These are phyloP conservation scores for Telfairia occidentalis DNA, from an alignment of 331 rosid species.

Conservation along the genomic window DNA sequence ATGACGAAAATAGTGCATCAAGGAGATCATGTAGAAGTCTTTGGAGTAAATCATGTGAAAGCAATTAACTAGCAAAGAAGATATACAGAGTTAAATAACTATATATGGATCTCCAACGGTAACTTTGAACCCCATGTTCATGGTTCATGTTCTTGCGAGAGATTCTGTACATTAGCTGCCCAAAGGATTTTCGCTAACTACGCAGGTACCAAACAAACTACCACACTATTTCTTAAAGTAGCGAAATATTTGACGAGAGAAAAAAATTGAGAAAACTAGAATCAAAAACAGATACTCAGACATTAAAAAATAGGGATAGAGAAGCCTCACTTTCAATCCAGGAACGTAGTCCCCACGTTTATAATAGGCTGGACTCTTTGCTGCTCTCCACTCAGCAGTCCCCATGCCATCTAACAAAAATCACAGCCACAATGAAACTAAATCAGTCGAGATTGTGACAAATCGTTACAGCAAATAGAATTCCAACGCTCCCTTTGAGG, in stretches of 20 bases:
- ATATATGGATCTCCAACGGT: neutral
- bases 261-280: neutral
- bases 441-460: neutral
- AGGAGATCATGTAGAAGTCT: neutral
- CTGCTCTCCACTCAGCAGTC: conserved; percentile 96
- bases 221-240: neutral
- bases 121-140: neutral
- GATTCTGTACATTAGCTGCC: neutral
- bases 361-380: conserved; percentile 82
- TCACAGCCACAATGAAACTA: conserved; percentile 15
- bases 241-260: neutral
- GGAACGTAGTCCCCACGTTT: conserved; percentile 97
- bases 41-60: neutral
- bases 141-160: neutral
- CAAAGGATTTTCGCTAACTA: neutral
- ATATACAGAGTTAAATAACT: neutral
- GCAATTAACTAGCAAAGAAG: neutral
- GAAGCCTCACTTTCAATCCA: conserved; percentile 70
- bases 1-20: neutral
- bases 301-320: neutral
- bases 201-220: neutral
- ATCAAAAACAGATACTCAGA: neutral
- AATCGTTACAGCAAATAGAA: neutral
- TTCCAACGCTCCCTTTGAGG: neutral
- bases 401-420: conserved; percentile 79